phyloP scores from a whole-genome alignment of 768 basidiomycete genomes.

The Xerocomellus chrysenteron region DNA sequence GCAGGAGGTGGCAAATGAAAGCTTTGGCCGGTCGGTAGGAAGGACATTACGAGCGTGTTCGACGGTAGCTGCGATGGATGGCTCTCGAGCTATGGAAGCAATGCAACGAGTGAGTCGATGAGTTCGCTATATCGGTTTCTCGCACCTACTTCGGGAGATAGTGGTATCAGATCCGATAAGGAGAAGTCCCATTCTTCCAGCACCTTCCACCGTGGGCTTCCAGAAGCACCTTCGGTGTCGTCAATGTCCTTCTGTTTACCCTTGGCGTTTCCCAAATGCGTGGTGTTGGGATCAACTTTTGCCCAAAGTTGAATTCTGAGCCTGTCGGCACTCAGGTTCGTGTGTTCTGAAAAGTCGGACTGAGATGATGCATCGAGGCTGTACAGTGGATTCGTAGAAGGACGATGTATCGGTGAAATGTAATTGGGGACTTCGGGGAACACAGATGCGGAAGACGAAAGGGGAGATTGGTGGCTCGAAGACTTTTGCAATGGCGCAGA shows the following conservation, averaged over 20 bases:
- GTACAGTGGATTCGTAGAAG: conserved; percentile 84
- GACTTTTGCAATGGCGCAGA: conserved; percentile 27
- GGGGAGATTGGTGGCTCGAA: conserved; percentile 24
- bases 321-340: conserved; percentile 50
- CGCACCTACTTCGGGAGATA: conserved; percentile 60
- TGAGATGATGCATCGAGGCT: conserved; percentile 50
- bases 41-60: conserved; percentile 68
- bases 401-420: conserved; percentile 74
- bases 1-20: conserved; percentile 53
- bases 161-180: conserved; percentile 53
- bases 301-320: conserved; percentile 64
- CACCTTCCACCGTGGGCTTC: conserved; percentile 55
- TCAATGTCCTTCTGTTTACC: conserved; percentile 46
- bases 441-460: conserved; percentile 12
- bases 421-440: conserved; percentile 52
- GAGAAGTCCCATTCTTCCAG: conserved; percentile 69
- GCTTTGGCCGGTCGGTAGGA: conserved; percentile 59
- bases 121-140: conserved; percentile 4
- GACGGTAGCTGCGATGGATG: conserved; percentile 55
- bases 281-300: conserved; percentile 31
- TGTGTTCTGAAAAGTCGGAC: conserved; percentile 53
- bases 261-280: conserved; percentile 29
- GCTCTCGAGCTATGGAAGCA: conserved; percentile 30
- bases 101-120: conserved; percentile 10
- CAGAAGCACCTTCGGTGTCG: conserved; percentile 7